Evolutionary conservation across 129 eudicot genomes (phyloP).

Genomic region (Chrysanthemum seticuspe): DNA sequence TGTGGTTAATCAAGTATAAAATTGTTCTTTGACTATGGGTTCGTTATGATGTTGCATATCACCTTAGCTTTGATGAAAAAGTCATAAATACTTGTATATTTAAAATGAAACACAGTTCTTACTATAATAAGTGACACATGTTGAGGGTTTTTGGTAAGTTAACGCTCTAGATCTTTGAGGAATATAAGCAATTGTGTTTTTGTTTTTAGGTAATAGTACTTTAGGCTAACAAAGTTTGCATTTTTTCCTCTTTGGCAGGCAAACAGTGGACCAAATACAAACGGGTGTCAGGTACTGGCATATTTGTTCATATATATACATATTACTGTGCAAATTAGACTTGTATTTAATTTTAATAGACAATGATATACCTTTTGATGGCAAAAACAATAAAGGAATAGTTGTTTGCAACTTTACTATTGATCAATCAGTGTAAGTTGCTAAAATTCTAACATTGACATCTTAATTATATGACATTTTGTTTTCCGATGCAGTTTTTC

Average conservation of each 20-base stretch:
- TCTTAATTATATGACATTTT: constrained; percentile 11
- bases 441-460: neutral
- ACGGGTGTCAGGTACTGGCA: constrained; percentile 87
- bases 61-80: neutral
- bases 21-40: too few species aligned
- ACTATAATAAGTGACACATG: neutral
- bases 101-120: neutral
- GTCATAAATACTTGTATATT: neutral
- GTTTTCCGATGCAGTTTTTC: constrained; percentile 64
- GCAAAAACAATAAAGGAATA: neutral
- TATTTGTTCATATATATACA: neutral
- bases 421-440: neutral
- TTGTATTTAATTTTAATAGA: too few species aligned
- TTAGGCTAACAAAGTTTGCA: constrained; percentile 6
- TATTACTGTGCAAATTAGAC: too few species aligned
- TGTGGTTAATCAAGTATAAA: neutral
- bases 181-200: constrained; percentile 7
- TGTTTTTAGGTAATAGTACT: neutral
- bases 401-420: neutral
- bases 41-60: neutral
- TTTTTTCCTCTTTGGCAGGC: constrained; percentile 62
- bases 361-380: neutral
- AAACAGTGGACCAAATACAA: constrained; percentile 88
- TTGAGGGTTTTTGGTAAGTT: constrained; percentile 3
- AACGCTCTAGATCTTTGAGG: neutral